phyloP scores from a whole-genome alignment of 768 basidiomycete species.

The Terana coerulea region DNA sequence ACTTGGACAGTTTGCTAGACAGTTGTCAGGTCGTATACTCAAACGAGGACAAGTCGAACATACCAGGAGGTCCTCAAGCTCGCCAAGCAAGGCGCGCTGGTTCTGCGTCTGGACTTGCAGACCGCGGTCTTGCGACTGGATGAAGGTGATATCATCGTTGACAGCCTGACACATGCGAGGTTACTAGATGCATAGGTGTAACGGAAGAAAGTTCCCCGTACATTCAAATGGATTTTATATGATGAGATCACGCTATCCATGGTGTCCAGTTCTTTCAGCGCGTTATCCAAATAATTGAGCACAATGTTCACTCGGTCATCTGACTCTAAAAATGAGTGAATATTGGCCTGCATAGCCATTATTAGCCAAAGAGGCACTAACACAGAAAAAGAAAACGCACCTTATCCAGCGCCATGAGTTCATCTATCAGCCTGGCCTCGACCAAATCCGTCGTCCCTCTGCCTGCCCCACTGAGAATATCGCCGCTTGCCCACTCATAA shows the following conservation, averaged over 20 bases:
- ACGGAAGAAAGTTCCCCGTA: conserved; percentile 36
- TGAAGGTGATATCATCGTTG: conserved; percentile 90
- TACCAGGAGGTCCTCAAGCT: conserved; percentile 86
- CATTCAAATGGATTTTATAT: conserved; percentile 96
- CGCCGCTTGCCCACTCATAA: conserved; percentile 92
- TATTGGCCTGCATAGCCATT: conserved; percentile 69
- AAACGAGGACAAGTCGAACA: conserved; percentile 2
- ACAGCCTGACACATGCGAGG: conserved; percentile 59
- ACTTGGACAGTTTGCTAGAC: conserved; percentile 91
- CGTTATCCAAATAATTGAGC: conserved; percentile 85
- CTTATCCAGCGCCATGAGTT: conserved; percentile 91
- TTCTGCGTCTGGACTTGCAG: conserved; percentile 98
- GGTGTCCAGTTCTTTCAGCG: conserved; percentile 80
- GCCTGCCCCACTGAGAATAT: conserved; percentile 60
- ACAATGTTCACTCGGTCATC: conserved; percentile 89
- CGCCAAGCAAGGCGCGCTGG: conserved; percentile 77
- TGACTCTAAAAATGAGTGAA: conserved; percentile 95
- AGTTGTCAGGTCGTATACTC: background rate
- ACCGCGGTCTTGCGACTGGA: conserved; percentile 95
- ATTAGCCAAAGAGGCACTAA: background rate
- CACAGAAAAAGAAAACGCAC: conserved; percentile 34
- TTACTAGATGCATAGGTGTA: conserved; percentile 13
- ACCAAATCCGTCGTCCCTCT: conserved; percentile 86
- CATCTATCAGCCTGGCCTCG: conserved; percentile 84
- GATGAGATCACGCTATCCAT: conserved; percentile 88